Base-by-base conservation (phyloP, 2,329 filamentous ascomycete genomes). In the Phaeosphaeriaceae sp. region DNA sequence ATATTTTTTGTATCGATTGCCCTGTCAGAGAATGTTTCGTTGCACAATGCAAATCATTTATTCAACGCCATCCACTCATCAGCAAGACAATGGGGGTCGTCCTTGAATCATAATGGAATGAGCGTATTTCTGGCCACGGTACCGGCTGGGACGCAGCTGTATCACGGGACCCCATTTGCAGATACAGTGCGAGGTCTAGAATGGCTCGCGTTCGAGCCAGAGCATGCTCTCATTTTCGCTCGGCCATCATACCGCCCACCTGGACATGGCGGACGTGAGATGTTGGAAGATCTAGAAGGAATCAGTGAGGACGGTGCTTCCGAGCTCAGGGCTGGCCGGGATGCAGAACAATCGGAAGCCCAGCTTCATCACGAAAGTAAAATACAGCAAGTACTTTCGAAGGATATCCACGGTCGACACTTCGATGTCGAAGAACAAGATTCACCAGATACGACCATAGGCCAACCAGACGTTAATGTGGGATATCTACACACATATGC, bases 121-220 rank as follows among this genome's bases (percentile, higher is more conserved):
- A 87, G 88, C 1, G 84, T 91, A 65, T 91, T 92, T 67, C 81
- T 89, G 0, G 89, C 85, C 0, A 84, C 83, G 0, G 83, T 93
- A 0, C 89, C 90, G 0, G 79, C 81, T 19, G 89, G 87, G 2
- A 89, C 87, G 0, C 78, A 88, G 35, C 75, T 93, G 10, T 91
- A 92, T 67, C 91, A 93, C 70, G 91, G 91, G 13, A 83, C 82
- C 0, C 65, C 64, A 9, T 73, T 69, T 0, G 65, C 79, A 0
- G 74, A 83, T 1, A 79, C 82, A 0, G 82, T 91, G 0, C 74
- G 77, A 2, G 84, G 82, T 0, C 84, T 82, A 2, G 88, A 93
- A 67, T 93, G 91, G 90, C 80, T 93, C 1, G 91, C 91, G 0
- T 93, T 93, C 69, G 91, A 93, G 72, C 84, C 89, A 3, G 90